Percentiles rank a stretch among this genome's conserved stretches.
These are phyloP conservation scores for Chlorella sp. DNA, from an alignment of 139 green algal genomes.

Conservation along the genomic window DNA sequence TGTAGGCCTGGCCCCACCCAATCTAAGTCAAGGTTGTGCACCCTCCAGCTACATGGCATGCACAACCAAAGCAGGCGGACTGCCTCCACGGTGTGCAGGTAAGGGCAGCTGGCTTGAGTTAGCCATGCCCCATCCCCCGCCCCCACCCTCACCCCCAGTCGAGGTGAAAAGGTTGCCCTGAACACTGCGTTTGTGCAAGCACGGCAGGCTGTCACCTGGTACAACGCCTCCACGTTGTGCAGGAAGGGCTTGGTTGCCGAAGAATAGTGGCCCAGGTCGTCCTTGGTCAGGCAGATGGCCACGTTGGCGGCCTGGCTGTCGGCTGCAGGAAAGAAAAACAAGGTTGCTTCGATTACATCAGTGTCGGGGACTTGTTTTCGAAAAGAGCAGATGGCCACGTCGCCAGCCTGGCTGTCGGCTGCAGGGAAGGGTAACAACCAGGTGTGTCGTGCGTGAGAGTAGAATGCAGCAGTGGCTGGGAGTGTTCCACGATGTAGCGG, in stretches of 20 bases:
- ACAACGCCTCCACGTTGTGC: slow-evolving; percentile 2
- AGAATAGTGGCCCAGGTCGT: slow-evolving; percentile 21
- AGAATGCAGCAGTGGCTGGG: too few species aligned
- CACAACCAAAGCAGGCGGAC: background rate
- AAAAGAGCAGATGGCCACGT: too few species aligned
- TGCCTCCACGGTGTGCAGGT: background rate
- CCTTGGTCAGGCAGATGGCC: slow-evolving; percentile 20
- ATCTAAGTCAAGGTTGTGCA: background rate
- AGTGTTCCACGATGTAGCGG: too few species aligned
- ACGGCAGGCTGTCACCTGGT: background rate
- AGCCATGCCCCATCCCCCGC: too few species aligned
- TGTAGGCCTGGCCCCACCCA: too few species aligned
- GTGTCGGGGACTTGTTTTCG: too few species aligned
- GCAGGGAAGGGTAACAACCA: too few species aligned
- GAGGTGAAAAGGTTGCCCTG: background rate
- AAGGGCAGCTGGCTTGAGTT: background rate
- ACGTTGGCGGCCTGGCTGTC: background rate
- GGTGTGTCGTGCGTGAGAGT: too few species aligned
- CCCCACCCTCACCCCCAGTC: too few species aligned
- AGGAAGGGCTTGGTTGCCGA: slow-evolving; percentile 30
- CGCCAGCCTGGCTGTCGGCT: too few species aligned
- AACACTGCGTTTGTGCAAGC: background rate
- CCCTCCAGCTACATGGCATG: background rate
- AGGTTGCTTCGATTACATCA: too few species aligned
- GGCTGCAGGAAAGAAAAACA: too few species aligned